These are phyloP conservation scores for Daedaleopsis nitida DNA, from an alignment of 768 basidiomycete species.

Conservation along the genomic window DNA sequence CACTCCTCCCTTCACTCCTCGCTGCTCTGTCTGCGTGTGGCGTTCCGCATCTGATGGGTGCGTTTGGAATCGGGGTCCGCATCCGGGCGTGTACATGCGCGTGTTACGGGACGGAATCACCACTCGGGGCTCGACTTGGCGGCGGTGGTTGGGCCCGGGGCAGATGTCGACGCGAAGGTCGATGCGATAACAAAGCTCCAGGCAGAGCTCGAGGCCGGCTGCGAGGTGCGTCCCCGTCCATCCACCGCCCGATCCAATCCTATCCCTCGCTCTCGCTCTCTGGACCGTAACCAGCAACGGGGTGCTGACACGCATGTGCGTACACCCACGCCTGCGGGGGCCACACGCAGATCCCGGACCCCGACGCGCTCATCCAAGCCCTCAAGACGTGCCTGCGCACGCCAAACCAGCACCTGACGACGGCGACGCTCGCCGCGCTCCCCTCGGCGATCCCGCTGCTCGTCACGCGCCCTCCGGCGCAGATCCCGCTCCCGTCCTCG, in stretches of 20 bases:
- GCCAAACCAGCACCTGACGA: slow-evolving; percentile 79
- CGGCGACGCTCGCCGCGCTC: slow-evolving; percentile 72
- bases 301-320: neutral
- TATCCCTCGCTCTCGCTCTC: too few relatives aligned
- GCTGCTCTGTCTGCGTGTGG: neutral
- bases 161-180: slow-evolving; percentile 80
- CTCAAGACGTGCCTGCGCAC: slow-evolving; percentile 78
- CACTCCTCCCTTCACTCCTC: neutral
- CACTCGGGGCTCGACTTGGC: neutral
- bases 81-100: neutral
- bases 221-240: slow-evolving; percentile 53
- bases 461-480: slow-evolving; percentile 36
- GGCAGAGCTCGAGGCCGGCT: slow-evolving; percentile 67
- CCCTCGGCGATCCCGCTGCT: slow-evolving; percentile 68
- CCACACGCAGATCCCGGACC: slow-evolving; percentile 55
- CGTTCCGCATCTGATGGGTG: neutral
- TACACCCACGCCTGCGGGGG: neutral
- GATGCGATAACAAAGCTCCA: slow-evolving; percentile 82
- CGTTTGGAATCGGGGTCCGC: neutral
- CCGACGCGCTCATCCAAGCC: slow-evolving; percentile 66
- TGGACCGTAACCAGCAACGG: neutral
- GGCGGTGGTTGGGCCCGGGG: neutral
- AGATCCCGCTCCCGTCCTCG: slow-evolving; percentile 25
- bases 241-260: slow-evolving; percentile 6
- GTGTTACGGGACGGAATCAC: slow-evolving; percentile 11